Evolutionary conservation across 345 rosid species (phyloP).

Genomic region (Alliaria petiolata): DNA sequence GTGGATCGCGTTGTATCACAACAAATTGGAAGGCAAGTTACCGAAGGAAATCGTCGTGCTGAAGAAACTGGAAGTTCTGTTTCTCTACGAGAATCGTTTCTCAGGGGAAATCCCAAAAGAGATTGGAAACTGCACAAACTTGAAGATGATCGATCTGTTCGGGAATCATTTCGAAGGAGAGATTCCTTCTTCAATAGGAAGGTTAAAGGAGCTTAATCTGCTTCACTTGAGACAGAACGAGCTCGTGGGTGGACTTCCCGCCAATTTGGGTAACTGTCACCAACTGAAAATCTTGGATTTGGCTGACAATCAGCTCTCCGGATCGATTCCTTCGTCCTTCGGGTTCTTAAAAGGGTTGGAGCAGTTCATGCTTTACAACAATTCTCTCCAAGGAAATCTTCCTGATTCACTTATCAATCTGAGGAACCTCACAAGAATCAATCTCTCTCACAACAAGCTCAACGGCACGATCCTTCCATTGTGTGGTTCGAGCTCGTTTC

Average conservation of each 20-base stretch:
- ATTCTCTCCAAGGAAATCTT: constrained; percentile 69
- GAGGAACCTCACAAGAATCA: constrained; percentile 76
- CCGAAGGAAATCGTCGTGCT: constrained; percentile 67
- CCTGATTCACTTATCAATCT: constrained; percentile 59
- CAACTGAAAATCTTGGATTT: constrained; percentile 71
- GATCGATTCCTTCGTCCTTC: constrained; percentile 54
- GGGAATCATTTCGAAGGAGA: constrained; percentile 74
- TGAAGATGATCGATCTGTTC: constrained; percentile 72
- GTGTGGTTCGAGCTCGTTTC: constrained; percentile 57
- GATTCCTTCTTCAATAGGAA: constrained; percentile 63
- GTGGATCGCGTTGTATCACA: constrained; percentile 68
- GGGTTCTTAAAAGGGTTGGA: constrained; percentile 52
- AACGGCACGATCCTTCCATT: constrained; percentile 67
- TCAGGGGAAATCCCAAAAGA: constrained; percentile 71
- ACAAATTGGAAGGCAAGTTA: constrained; percentile 62
- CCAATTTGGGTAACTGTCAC: constrained; percentile 64
- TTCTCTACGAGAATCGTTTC: constrained; percentile 67
- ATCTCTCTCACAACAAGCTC: constrained; percentile 65
- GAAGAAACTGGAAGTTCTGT: constrained; percentile 50
- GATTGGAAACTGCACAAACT: constrained; percentile 77
- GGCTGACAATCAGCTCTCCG: constrained; percentile 76
- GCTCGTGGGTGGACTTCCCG: constrained; percentile 62
- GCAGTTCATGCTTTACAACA: constrained; percentile 92
- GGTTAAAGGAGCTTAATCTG: constrained; percentile 45
- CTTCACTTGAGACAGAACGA: constrained; percentile 88